phyloP scores from a whole-genome alignment of 1,139 yeast genomes.

The Lodderomyces margitis region DNA sequence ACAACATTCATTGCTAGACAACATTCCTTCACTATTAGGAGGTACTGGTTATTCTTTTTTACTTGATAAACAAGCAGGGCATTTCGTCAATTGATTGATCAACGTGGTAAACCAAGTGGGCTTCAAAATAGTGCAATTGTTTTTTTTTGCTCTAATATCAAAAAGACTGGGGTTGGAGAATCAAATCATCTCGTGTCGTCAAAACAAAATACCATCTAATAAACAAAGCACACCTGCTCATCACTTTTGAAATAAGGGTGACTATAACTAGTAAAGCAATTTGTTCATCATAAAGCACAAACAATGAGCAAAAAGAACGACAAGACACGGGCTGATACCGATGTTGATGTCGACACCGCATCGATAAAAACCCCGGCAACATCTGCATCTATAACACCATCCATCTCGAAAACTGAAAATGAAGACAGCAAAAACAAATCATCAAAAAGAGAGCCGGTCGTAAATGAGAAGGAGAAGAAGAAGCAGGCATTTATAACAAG shows the following conservation, averaged over 20 bases:
- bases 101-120: not conserved
- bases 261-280: too few relatives aligned
- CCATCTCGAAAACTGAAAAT: slow-evolving; percentile 5
- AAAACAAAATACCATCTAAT: too few relatives aligned
- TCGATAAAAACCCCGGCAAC: not conserved
- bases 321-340: not conserved
- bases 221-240: too few relatives aligned
- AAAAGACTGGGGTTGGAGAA: not conserved
- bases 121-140: not conserved
- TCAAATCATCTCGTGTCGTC: too few relatives aligned
- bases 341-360: not conserved
- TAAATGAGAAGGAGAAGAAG: slow-evolving; percentile 51
- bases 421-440: slow-evolving; percentile 3
- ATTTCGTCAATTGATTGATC: too few relatives aligned
- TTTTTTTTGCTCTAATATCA: not conserved
- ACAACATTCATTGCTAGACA: too few relatives aligned
- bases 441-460: slow-evolving; percentile 8
- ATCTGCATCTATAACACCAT: slow-evolving; percentile 8
- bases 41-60: too few relatives aligned
- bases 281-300: not conserved
- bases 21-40: too few relatives aligned
- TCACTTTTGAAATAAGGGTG: not conserved
- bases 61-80: too few relatives aligned
- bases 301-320: not conserved
- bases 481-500: slow-evolving; percentile 83